Conservation (phyloP, 441 rosid genomes). For the Codiaeum variegatum region DNA sequence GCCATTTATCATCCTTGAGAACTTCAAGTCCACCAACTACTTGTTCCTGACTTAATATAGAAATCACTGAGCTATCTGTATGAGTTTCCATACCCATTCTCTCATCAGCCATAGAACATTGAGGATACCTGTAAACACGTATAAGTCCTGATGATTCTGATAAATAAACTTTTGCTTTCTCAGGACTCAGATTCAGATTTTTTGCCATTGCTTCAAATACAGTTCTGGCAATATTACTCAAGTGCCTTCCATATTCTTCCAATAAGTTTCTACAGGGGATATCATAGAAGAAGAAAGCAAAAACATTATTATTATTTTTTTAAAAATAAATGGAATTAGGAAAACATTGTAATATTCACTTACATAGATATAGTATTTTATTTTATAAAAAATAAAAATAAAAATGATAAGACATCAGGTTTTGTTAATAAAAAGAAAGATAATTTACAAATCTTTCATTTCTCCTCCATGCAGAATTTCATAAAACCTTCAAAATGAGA, state of each 20-base stretch:
- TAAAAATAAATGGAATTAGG: background rate
- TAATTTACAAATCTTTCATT: too few species aligned
- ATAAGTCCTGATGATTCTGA: slow-evolving; percentile 51
- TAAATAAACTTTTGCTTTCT: slow-evolving; percentile 25
- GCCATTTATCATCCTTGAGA: slow-evolving; percentile 54
- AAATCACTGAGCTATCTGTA: slow-evolving; percentile 71
- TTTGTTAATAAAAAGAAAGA: too few species aligned
- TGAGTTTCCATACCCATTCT: slow-evolving; percentile 56
- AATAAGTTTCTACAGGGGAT: slow-evolving; percentile 29
- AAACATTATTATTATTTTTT: background rate
- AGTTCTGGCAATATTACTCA: slow-evolving; percentile 40
- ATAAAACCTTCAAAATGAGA: too few species aligned
- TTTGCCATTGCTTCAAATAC: slow-evolving; percentile 44
- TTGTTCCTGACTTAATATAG: slow-evolving; percentile 53
- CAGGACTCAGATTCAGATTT: slow-evolving; percentile 38
- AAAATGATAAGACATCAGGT: too few species aligned
- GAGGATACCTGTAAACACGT: slow-evolving; percentile 62
- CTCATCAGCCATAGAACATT: slow-evolving; percentile 2
- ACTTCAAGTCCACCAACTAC: slow-evolving; percentile 58
- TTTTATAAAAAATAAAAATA: too few species aligned
- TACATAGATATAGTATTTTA: too few species aligned
- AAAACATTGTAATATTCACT: too few species aligned
- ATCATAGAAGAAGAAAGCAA: background rate
- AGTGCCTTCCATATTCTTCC: slow-evolving; percentile 68
- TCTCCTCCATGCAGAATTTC: too few species aligned